These are phyloP conservation scores for Hemisphaericaspora nanyangensis DNA, from an alignment of 805 yeast species.

Conservation along the genomic window DNA sequence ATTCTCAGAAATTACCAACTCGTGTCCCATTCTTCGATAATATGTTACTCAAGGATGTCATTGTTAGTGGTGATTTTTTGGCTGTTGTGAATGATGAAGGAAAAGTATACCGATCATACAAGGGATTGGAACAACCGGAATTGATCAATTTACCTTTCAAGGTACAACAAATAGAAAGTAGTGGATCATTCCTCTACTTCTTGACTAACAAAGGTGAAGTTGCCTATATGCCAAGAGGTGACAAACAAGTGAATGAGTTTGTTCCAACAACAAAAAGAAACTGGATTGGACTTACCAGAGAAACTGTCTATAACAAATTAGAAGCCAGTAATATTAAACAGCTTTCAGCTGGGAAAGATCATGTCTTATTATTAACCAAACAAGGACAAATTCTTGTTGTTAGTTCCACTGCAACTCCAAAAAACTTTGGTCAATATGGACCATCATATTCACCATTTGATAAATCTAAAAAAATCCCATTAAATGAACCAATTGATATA, in stretches of 20 bases:
- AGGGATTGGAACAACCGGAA: constrained; percentile 27
- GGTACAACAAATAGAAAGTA: constrained; percentile 32
- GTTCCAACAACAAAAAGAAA: constrained; percentile 13
- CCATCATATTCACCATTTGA: constrained; percentile 67
- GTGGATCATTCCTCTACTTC: constrained; percentile 49
- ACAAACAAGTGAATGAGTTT: constrained; percentile 11
- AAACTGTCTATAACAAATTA: constrained; percentile 6
- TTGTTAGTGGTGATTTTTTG: constrained; percentile 42
- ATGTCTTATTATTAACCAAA: constrained; percentile 59
- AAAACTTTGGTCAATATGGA: constrained; percentile 77
- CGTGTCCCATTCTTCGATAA: constrained; percentile 65
- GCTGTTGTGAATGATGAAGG: constrained; percentile 70
- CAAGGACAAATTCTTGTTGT: constrained; percentile 60
- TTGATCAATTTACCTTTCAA: constrained; percentile 25
- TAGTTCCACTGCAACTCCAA: constrained; percentile 50
- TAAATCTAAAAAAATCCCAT: constrained; percentile 23
- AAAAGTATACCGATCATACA: constrained; percentile 70
- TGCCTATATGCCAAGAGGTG: constrained; percentile 26
- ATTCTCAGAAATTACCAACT: constrained; percentile 48
- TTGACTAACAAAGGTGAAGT: constrained; percentile 38
- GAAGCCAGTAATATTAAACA: constrained; percentile 31
- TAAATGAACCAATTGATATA: constrained; percentile 42
- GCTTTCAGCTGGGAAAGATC: constrained; percentile 60
- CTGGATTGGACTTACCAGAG: constrained; percentile 19
- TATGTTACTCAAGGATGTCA: constrained; percentile 52